Percentiles rank a stretch among this genome's conserved stretches.
These are phyloP conservation scores for Penicillium brasilianum DNA, from an alignment of 2,329 filamentous ascomycete species.

Conservation along the genomic window DNA sequence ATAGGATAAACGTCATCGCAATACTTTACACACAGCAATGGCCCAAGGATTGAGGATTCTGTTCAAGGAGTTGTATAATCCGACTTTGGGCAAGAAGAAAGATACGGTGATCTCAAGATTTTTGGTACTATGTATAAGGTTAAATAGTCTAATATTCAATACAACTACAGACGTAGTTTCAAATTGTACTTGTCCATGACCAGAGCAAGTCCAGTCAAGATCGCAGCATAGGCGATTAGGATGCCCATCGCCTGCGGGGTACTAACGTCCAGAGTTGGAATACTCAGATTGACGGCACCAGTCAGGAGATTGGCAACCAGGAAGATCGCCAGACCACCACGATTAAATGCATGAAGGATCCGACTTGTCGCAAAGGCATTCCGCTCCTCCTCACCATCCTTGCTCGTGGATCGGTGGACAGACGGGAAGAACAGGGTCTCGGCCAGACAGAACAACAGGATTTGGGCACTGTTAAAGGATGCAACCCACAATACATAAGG, in stretches of 20 bases:
- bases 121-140: not conserved
- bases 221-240: conserved; percentile 71
- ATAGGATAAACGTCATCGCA: not conserved
- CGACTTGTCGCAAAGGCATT: conserved; percentile 75
- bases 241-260: conserved; percentile 72
- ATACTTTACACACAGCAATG: not conserved
- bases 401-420: conserved; percentile 63
- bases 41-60: not conserved
- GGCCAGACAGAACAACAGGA: conserved; percentile 76
- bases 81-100: not conserved
- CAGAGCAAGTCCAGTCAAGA: conserved; percentile 68
- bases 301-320: conserved; percentile 87
- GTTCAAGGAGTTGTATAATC: too few species aligned
- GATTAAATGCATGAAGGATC: conserved; percentile 83
- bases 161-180: conserved; percentile 35
- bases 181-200: conserved; percentile 47
- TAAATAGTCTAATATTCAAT: not conserved
- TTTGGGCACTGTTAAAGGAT: conserved; percentile 86
- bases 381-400: conserved; percentile 65
- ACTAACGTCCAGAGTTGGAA: conserved; percentile 77
- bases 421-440: conserved; percentile 80
- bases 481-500: conserved; percentile 92
- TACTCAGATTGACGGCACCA: conserved; percentile 82
- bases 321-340: conserved; percentile 85
- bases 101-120: not conserved